Percentiles rank a stretch among this genome's conserved stretches.
Evolutionary conservation across 768 basidiomycete genomes (phyloP).

Genomic region (Tricholoma sp.): DNA sequence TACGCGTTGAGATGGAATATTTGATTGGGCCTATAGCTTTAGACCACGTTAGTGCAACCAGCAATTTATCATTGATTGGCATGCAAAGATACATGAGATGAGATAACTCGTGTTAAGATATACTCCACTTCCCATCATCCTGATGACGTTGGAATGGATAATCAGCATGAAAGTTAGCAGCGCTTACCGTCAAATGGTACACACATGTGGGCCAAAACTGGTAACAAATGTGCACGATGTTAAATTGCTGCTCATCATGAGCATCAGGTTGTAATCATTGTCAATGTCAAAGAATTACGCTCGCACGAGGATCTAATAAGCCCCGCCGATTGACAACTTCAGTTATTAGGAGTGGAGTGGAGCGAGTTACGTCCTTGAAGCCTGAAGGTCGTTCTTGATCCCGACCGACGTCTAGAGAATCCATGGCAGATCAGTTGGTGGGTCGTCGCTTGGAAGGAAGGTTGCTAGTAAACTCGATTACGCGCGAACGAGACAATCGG

Average conservation of each 20-base stretch:
- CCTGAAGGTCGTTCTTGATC: background rate
- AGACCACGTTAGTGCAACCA: background rate
- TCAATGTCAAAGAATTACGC: background rate
- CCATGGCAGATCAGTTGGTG: background rate
- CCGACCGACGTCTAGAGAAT: background rate
- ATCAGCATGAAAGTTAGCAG: background rate
- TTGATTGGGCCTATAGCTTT: background rate
- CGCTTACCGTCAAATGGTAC: background rate
- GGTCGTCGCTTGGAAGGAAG: too few species aligned
- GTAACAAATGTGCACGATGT: background rate
- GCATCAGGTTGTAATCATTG: too few species aligned
- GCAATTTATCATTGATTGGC: background rate
- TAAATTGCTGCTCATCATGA: too few species aligned
- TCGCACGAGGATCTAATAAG: background rate
- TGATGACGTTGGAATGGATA: background rate
- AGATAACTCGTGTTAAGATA: constrained; percentile 1
- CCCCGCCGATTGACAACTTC: background rate
- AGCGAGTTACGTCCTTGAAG: background rate
- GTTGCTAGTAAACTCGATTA: background rate
- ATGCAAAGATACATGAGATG: background rate
- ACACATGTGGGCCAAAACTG: background rate
- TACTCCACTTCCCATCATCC: background rate
- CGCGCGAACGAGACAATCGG: background rate
- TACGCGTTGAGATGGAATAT: background rate
- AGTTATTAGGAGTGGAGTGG: background rate